A percentile compares a stretch with the other conserved stretches of the same genome.
These are phyloP conservation scores for Xenoacremonium recifei DNA, from an alignment of 2,329 filamentous ascomycete genomes.

Conservation along the genomic window DNA sequence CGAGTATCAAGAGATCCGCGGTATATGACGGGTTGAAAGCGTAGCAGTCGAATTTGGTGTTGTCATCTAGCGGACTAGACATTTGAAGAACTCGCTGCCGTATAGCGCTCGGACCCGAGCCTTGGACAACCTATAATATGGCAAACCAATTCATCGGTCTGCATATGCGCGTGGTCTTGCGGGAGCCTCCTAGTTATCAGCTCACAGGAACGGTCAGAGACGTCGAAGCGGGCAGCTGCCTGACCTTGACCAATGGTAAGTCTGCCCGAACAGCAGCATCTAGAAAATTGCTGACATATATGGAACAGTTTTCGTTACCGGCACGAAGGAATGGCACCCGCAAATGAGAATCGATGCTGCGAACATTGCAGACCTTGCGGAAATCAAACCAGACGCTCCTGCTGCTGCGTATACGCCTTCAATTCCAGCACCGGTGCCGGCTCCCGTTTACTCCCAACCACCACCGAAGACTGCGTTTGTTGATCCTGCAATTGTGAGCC, in stretches of 20 bases:
- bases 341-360: slow-evolving; percentile 45
- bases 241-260: slow-evolving; percentile 72
- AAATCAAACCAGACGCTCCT: slow-evolving; percentile 32
- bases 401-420: slow-evolving; percentile 28
- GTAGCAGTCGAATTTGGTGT: slow-evolving; percentile 12
- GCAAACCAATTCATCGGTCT: slow-evolving; percentile 72
- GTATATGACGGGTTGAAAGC: slow-evolving; percentile 17
- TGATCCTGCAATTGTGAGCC: slow-evolving; percentile 82
- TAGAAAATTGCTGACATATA: slow-evolving; percentile 11
- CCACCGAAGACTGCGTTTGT: slow-evolving; percentile 52
- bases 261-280: slow-evolving; percentile 8
- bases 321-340: slow-evolving; percentile 40
- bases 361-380: slow-evolving; percentile 45
- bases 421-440: slow-evolving; percentile 21
- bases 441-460: slow-evolving; percentile 26
- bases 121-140: slow-evolving; percentile 24
- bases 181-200: slow-evolving; percentile 60
- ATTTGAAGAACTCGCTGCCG: neutral
- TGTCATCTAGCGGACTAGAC: slow-evolving; percentile 9
- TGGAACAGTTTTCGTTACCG: slow-evolving; percentile 36
- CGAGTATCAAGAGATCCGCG: neutral
- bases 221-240: slow-evolving; percentile 63
- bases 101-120: slow-evolving; percentile 1
- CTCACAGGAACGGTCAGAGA: slow-evolving; percentile 70
- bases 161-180: slow-evolving; percentile 71